Percentiles rank a stretch among this genome's conserved stretches.
These are phyloP conservation scores for Halophytophthora polymorphica DNA, from an alignment of 352 stramenopile genomes.

Conservation along the genomic window DNA sequence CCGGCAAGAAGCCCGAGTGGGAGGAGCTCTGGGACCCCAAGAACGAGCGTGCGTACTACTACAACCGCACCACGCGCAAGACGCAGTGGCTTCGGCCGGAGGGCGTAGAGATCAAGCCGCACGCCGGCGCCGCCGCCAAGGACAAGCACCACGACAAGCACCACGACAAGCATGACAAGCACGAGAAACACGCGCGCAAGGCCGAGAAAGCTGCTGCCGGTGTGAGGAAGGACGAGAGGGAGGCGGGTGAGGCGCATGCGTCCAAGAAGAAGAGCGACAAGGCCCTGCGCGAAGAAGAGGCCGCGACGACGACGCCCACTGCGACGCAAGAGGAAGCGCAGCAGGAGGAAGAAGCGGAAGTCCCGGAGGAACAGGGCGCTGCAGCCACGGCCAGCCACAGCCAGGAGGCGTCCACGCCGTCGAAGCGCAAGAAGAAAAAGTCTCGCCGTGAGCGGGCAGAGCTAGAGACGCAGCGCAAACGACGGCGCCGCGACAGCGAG, in stretches of 20 bases:
- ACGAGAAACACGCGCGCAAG: conserved; percentile 12
- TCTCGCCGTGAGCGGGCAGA: conserved; percentile 19
- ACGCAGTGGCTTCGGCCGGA: conserved; percentile 82
- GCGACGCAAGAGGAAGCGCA: conserved; percentile 1
- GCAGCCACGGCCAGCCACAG: background rate
- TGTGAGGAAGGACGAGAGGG: conserved; percentile 16
- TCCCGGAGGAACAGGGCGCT: conserved; percentile 1
- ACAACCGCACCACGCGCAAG: conserved; percentile 76
- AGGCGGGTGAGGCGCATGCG: background rate
- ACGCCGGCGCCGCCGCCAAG: conserved; percentile 22
- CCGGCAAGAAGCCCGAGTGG: conserved; percentile 51
- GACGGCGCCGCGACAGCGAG: conserved; percentile 50
- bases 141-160: conserved; percentile 22
- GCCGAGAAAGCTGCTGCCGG: conserved; percentile 22
- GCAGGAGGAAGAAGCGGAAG: conserved; percentile 6
- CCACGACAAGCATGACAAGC: conserved; percentile 17
- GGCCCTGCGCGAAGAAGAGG: background rate
- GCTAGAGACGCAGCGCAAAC: conserved; percentile 31
- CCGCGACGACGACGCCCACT: background rate
- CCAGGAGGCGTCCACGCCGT: background rate
- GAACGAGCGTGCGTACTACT: conserved; percentile 85
- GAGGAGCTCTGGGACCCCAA: conserved; percentile 87
- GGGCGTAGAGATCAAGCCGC: conserved; percentile 71
- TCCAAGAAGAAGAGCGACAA: conserved; percentile 6
- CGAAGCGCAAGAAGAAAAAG: conserved; percentile 52